Evolutionary conservation across 1,284 basidiomycete genomes (phyloP).

Genomic region (Apiotrichum mycotoxinovorans): DNA sequence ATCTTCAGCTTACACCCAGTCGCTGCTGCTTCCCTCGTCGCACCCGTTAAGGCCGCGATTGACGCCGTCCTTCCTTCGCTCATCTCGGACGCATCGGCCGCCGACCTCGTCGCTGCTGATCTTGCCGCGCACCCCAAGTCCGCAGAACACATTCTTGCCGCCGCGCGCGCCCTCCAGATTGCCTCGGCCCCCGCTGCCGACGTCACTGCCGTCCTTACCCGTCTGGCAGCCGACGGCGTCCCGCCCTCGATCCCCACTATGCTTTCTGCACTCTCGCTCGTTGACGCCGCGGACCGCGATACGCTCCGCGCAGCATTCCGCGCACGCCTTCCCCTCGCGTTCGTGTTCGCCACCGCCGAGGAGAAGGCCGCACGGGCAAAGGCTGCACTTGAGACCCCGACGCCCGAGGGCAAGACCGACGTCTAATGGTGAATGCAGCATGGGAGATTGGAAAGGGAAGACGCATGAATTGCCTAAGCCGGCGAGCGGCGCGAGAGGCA

Average conservation of each 20-base stretch:
- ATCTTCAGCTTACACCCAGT: slow-evolving; percentile 45
- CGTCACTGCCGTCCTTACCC: slow-evolving; percentile 59
- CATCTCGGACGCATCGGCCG: slow-evolving; percentile 54
- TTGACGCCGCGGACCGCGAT: slow-evolving; percentile 61
- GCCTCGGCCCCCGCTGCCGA: slow-evolving; percentile 53
- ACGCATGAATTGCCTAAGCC: too few relatives aligned
- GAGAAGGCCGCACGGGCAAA: slow-evolving; percentile 30
- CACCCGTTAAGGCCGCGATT: slow-evolving; percentile 46
- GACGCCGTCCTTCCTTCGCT: slow-evolving; percentile 53
- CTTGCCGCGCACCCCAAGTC: slow-evolving; percentile 57
- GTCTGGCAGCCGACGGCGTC: slow-evolving; percentile 56
- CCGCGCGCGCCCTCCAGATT: slow-evolving; percentile 57
- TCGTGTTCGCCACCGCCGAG: slow-evolving; percentile 41
- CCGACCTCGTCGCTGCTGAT: slow-evolving; percentile 67
- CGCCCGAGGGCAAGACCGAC: slow-evolving; percentile 24
- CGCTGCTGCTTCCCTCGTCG: slow-evolving; percentile 24
- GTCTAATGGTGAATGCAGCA: slow-evolving; percentile 5
- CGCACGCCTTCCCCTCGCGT: slow-evolving; percentile 45
- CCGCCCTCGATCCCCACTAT: slow-evolving; percentile 64
- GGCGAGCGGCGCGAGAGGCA: too few relatives aligned
- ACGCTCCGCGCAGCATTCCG: slow-evolving; percentile 22
- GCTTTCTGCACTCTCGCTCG: slow-evolving; percentile 53
- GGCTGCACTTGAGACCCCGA: background rate
- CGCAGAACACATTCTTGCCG: slow-evolving; percentile 58
- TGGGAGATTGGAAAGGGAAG: background rate